Base-by-base conservation (phyloP, 768 basidiomycete genomes). In the Phanerodontia chrysosporium region DNA sequence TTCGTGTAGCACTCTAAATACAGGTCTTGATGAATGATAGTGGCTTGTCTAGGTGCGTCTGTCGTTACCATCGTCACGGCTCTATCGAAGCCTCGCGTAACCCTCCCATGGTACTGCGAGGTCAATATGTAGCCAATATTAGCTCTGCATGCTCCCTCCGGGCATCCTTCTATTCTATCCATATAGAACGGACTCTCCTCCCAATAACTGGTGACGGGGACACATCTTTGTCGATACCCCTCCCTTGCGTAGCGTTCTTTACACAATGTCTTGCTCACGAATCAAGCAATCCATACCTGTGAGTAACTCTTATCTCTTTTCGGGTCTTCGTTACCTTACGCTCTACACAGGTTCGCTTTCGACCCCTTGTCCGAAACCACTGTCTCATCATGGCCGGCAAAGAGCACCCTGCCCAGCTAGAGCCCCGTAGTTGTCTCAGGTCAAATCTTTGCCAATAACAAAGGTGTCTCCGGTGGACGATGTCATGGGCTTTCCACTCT, bases 41-140 rank as follows among this genome's bases (percentile, higher is more conserved):
- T 3, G 13, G 13, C 46, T 49, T 28, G 27, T 32, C 32, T 18
- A 42, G 10, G 39, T 18, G 39, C 4, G 4, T 42, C 32, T 35
- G 32, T 35, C 32, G 32, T 25, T 21, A 12, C 32, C 42, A 39
- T 12, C 16, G 29, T 32, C 22, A 29, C 65, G 69, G 70, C 69
- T 68, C 68, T 66, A 62, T 71, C 69, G 70, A 70, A 71, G 69
- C 70, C 66, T 69, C 63, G 61, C 54, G 29, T 60, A 65, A 64
- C 61, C 64, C 58, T 51, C 55, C 58, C 22, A 62, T 62, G 66
- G 64, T 62, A 59, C n/a, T 57, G 46, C 42, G 67, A 69, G 69
- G 70, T 71, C 70, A 71, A 71, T 70, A 39, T 70, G 70, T 61
- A 65, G 66, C 66, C 66, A 65, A 67, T 32, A 67, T 58, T 27